Conservation (phyloP, 2,329 filamentous ascomycete species). For the Didymosphaeria variabile region DNA sequence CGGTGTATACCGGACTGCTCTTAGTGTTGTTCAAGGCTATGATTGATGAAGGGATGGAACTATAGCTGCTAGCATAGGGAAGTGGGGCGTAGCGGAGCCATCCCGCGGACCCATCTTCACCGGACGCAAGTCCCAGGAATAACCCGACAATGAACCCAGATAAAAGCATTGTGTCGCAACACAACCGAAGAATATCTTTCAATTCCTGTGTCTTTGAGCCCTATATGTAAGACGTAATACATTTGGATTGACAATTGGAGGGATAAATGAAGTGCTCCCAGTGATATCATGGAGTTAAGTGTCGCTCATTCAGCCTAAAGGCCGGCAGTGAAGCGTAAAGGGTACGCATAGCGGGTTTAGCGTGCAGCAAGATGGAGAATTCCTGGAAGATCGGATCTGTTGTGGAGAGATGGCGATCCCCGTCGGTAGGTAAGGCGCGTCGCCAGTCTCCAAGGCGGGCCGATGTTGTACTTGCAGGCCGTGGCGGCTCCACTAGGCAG, state of each 20-base stretch:
- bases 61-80: conserved; percentile 49
- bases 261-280: conserved; percentile 19
- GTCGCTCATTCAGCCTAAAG: conserved; percentile 28
- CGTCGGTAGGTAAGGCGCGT: conserved; percentile 3
- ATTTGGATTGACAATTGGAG: conserved; percentile 15
- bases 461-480: not conserved
- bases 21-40: conserved; percentile 64
- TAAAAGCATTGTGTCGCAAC: conserved; percentile 1
- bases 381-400: not conserved
- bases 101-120: conserved; percentile 68
- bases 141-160: conserved; percentile 2
- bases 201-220: not conserved
- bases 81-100: conserved; percentile 73
- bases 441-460: not conserved
- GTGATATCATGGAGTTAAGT: conserved; percentile 17
- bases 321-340: not conserved
- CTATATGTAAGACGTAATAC: not conserved
- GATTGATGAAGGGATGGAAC: conserved; percentile 60
- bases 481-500: not conserved
- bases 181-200: not conserved
- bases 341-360: conserved; percentile 5
- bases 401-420: not conserved
- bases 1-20: conserved; percentile 66
- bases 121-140: conserved; percentile 49
- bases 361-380: conserved; percentile 11